Conservation (phyloP, 768 basidiomycete genomes). For the Roridomyces roridus region DNA sequence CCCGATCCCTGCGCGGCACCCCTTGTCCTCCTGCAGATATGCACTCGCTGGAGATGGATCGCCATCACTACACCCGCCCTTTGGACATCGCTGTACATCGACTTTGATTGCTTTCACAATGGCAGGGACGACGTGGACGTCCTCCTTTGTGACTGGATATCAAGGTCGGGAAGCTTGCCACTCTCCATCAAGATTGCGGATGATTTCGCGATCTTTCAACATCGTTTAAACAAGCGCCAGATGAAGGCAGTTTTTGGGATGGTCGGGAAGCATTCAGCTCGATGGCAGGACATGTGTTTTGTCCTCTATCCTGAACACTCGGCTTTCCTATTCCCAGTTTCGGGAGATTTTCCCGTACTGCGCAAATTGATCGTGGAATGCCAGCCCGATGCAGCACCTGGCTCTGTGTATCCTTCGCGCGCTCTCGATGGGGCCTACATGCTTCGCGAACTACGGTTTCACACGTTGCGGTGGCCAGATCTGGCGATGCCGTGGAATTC, state of each 20-base stretch:
- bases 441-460: not conserved
- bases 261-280: not conserved
- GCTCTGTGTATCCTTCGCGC: not conserved
- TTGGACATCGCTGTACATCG: not conserved
- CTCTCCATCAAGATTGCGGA: not conserved
- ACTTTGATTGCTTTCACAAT: not conserved
- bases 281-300: constrained; percentile 1
- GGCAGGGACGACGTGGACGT: not conserved
- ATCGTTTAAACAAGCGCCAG: not conserved
- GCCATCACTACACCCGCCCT: constrained; percentile 1
- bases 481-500: not conserved
- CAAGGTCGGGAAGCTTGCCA: not conserved
- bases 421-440: too few relatives aligned
- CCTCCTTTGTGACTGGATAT: not conserved
- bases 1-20: not conserved
- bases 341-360: not conserved
- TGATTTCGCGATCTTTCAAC: not conserved
- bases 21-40: not conserved
- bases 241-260: not conserved
- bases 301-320: not conserved
- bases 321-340: not conserved
- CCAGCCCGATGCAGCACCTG: too few relatives aligned
- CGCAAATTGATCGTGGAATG: not conserved
- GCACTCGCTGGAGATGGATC: constrained; percentile 2
- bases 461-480: not conserved